Conservation (phyloP, 768 basidiomycete genomes). For the Lactarius evosmus region DNA sequence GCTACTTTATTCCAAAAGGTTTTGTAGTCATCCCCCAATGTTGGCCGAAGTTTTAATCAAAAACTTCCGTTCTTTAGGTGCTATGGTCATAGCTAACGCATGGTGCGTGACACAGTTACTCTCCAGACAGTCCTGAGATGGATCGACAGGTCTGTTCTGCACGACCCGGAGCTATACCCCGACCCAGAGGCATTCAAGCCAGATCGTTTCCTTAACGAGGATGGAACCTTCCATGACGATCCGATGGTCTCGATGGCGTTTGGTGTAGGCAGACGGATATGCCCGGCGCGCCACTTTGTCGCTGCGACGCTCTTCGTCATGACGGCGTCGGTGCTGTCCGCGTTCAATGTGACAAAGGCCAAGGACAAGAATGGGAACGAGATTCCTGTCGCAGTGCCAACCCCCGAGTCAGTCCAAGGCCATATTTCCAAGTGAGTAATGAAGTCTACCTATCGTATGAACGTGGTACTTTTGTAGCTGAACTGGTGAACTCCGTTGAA, state of each 20-base stretch:
- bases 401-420: background rate
- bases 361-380: background rate
- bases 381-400: background rate
- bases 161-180: conserved; percentile 32
- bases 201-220: conserved; percentile 30
- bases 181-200: conserved; percentile 33
- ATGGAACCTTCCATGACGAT: background rate
- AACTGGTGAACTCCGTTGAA: background rate
- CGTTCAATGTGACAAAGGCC: conserved; percentile 5
- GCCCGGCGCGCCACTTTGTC: conserved; percentile 28
- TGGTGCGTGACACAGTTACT: conserved; percentile 26
- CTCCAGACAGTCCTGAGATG: background rate
- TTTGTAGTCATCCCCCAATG: background rate
- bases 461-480: background rate
- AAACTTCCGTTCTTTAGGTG: background rate
- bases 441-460: background rate
- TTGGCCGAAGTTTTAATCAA: background rate
- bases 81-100: conserved; percentile 28
- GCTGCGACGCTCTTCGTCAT: conserved; percentile 24
- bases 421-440: background rate
- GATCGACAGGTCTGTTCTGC: conserved; percentile 17
- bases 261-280: conserved; percentile 20
- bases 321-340: conserved; percentile 16
- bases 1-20: conserved; percentile 33
- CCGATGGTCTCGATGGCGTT: conserved; percentile 3